Percentiles rank a stretch among this genome's conserved stretches.
These are phyloP conservation scores for Talaromyces funiculosus DNA, from an alignment of 2,329 filamentous ascomycete species.

Conservation along the genomic window DNA sequence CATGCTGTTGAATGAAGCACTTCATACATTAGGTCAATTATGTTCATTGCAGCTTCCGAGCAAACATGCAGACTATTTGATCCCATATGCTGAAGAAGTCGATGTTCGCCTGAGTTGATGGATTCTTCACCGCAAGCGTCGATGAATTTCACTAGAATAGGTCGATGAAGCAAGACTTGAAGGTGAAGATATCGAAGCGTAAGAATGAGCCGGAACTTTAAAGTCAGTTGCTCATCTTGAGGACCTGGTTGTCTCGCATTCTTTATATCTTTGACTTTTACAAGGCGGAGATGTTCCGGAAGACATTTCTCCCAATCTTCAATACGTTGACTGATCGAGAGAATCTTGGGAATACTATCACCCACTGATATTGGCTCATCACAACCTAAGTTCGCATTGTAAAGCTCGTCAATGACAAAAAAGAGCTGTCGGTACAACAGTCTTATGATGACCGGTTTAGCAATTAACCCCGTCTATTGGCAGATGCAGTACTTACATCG, in stretches of 20 bases:
- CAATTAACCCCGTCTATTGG: not conserved
- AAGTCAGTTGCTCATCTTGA: slow-evolving; percentile 8
- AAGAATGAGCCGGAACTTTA: slow-evolving; percentile 41
- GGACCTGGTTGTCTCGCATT: slow-evolving; percentile 8
- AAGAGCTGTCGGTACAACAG: not conserved
- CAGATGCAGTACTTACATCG: not conserved
- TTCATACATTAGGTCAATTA: slow-evolving; percentile 28
- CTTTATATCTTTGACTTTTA: slow-evolving; percentile 13
- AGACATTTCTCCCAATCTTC: not conserved
- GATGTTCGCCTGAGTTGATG: not conserved
- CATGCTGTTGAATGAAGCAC: slow-evolving; percentile 20
- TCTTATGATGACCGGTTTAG: slow-evolving; percentile 3
- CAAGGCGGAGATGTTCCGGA: slow-evolving; percentile 5
- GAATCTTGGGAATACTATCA: not conserved
- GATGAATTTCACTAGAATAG: slow-evolving; percentile 37
- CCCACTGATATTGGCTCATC: not conserved
- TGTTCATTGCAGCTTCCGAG: slow-evolving; percentile 27
- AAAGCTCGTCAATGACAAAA: not conserved
- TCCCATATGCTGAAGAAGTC: slow-evolving; percentile 10
- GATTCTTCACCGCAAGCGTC: slow-evolving; percentile 15
- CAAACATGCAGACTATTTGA: slow-evolving; percentile 22
- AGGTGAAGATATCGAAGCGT: slow-evolving; percentile 40
- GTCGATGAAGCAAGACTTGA: slow-evolving; percentile 39
- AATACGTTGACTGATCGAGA: not conserved
- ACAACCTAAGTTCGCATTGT: not conserved